Base-by-base conservation (phyloP, 495 filamentous ascomycete species). In the Hyaloscypha variabilis region DNA sequence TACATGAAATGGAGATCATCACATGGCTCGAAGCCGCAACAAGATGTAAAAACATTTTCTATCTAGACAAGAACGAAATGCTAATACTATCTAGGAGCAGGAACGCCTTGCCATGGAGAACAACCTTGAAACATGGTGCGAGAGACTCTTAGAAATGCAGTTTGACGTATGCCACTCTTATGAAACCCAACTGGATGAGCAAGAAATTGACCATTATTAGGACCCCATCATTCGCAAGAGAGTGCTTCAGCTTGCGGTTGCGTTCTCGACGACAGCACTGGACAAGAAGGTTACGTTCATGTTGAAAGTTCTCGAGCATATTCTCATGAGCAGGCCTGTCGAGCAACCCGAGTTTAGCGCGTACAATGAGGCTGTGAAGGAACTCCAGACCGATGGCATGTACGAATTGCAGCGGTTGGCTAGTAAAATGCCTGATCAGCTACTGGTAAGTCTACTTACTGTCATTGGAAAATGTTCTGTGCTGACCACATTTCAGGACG, bases 281-380 rank as follows among this genome's bases (percentile, higher is more conserved):
- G 86, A 91, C 66, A 88, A 87, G 62, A 90, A 90, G 39, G 82
- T 91, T 1, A 82, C 81, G 28, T 91, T 96, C 75, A 95, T 95
- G 70, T 78, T 97, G 31, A 91, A 89, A 67, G 90, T 97, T 26
- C 83, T 98, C 11, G 92, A 96, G 71, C 90, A 97, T 71, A 92
- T 96, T 62, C 85, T 99, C 29, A 89, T 93, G 75, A 92, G 90
- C 29, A 85, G 88, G 69, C 87, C 91, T 26, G 81, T 83, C 6
- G 86, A 92, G 42, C 82, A 91, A 53, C 85, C 89, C 0, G 83
- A 86, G 28, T 86, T 87, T 69, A 82, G 83, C 26, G 78, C 84
- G 25, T 97, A 94, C 76, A 91, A 90, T 6, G 96, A 98, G 65
- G 92, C 95, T n/a, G 89, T 97, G 26, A 92, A 92, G 65, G 91